phyloP scores from a whole-genome alignment of 371 early-diverging fungal genomes.

The Actinomortierella ambigua region DNA sequence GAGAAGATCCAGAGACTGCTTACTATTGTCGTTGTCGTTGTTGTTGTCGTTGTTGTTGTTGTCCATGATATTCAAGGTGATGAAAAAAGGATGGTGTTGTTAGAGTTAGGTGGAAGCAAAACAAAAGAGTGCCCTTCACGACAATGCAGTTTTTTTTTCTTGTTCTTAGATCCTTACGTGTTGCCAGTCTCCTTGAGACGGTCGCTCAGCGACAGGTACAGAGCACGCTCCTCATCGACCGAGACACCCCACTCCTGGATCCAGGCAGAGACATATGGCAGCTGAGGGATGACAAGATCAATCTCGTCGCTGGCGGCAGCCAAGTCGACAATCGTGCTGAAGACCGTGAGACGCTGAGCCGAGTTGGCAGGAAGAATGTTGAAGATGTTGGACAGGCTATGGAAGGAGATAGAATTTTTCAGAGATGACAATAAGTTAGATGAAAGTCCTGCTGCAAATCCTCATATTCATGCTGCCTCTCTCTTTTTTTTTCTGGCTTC shows the following conservation, averaged over 20 bases:
- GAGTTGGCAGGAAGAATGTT: conserved; percentile 71
- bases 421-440: conserved; percentile 7
- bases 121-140: too few species aligned
- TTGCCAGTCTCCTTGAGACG: conserved; percentile 66
- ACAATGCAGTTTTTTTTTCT: too few species aligned
- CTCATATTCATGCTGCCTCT: conserved; percentile 55
- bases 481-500: too few species aligned
- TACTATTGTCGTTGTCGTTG: conserved; percentile 33
- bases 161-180: conserved; percentile 53
- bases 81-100: too few species aligned
- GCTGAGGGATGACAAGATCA: conserved; percentile 68
- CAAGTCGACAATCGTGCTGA: conserved; percentile 75
- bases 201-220: conserved; percentile 69
- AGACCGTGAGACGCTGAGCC: conserved; percentile 73
- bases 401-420: conserved; percentile 7
- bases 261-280: conserved; percentile 71
- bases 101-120: too few species aligned
- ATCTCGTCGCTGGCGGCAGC: conserved; percentile 75
- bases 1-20: conserved; percentile 65
- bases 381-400: conserved; percentile 84
- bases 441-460: background rate
- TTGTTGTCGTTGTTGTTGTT: too few species aligned
- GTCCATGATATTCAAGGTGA: too few species aligned
- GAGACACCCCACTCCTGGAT: conserved; percentile 78
- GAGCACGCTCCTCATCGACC: conserved; percentile 56